A percentile compares a stretch with the other conserved stretches of the same genome.
These are phyloP conservation scores for Fusarium albosuccineum DNA, from an alignment of 2,329 filamentous ascomycete species.

Conservation along the genomic window DNA sequence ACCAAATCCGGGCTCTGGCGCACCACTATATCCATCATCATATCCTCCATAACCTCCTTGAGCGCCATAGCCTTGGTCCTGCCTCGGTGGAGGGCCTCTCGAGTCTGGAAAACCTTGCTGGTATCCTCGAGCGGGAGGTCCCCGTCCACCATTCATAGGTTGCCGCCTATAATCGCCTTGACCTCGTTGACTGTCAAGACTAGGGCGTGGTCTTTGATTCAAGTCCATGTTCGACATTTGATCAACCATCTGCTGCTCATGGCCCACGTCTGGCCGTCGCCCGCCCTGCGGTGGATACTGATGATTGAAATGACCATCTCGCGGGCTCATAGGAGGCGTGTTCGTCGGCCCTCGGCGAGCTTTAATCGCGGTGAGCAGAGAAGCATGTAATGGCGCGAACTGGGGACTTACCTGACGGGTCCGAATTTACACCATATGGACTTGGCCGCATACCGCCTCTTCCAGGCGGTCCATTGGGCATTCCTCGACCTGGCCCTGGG, in stretches of 20 bases:
- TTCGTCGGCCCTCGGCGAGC: conserved; percentile 51
- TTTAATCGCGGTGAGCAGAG: conserved; percentile 36
- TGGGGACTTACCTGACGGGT: conserved; percentile 56
- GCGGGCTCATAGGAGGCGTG: conserved; percentile 48
- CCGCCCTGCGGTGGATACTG: conserved; percentile 39
- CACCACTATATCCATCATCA: conserved; percentile 43
- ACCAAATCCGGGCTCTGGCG: conserved; percentile 59
- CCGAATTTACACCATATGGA: conserved; percentile 56
- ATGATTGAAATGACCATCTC: conserved; percentile 43
- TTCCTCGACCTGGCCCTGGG: conserved; percentile 46
- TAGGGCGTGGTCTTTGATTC: conserved; percentile 46
- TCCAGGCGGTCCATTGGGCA: conserved; percentile 47
- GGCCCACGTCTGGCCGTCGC: conserved; percentile 41
- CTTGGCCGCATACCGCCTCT: conserved; percentile 58
- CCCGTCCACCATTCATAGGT: conserved; percentile 44
- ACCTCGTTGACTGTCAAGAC: conserved; percentile 44
- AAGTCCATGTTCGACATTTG: conserved; percentile 55
- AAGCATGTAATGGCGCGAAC: conserved; percentile 1
- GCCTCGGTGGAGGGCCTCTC: conserved; percentile 47
- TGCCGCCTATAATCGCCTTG: conserved; percentile 46
- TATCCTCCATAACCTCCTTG: conserved; percentile 46
- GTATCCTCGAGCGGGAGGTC: conserved; percentile 51
- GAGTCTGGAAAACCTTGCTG: conserved; percentile 48
- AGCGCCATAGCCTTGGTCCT: conserved; percentile 38
- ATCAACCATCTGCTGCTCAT: conserved; percentile 49